Conservation (phyloP, 176 grass and related monocot genomes). For the Raddia guianensis region DNA sequence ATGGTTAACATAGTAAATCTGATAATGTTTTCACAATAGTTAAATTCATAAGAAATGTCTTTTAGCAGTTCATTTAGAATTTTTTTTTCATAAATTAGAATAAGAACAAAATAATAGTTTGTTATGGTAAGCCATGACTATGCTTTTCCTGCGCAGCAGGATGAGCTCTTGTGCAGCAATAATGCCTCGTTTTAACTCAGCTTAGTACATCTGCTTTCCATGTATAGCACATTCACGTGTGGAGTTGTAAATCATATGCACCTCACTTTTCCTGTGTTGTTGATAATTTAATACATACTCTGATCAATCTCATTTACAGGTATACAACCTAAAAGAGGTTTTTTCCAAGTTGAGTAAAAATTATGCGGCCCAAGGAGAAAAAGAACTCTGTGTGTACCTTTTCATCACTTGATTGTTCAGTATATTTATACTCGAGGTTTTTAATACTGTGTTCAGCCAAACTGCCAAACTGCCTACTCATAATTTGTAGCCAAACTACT, state of each 20-base stretch:
- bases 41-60: background rate
- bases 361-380: constrained; percentile 89
- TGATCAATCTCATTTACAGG: constrained; percentile 58
- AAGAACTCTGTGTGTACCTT: constrained; percentile 59
- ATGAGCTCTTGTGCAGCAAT: background rate
- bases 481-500: constrained; percentile 13
- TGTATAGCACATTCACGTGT: background rate
- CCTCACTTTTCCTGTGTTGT: constrained; percentile 2
- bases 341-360: constrained; percentile 86
- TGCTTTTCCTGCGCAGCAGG: background rate
- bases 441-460: background rate
- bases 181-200: background rate
- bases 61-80: background rate
- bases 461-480: background rate
- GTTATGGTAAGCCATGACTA: constrained; percentile 5
- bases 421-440: background rate
- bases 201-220: background rate
- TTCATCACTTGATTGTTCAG: background rate
- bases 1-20: constrained; percentile 1
- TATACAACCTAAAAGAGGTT: constrained; percentile 71
- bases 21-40: background rate
- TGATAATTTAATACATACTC: constrained; percentile 8
- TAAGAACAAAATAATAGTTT: background rate
- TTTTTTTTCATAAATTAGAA: background rate
- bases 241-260: background rate